Evolutionary conservation across 371 early-diverging fungal genomes (phyloP).

Genomic region (Batrachochytrium dendrobatidis): DNA sequence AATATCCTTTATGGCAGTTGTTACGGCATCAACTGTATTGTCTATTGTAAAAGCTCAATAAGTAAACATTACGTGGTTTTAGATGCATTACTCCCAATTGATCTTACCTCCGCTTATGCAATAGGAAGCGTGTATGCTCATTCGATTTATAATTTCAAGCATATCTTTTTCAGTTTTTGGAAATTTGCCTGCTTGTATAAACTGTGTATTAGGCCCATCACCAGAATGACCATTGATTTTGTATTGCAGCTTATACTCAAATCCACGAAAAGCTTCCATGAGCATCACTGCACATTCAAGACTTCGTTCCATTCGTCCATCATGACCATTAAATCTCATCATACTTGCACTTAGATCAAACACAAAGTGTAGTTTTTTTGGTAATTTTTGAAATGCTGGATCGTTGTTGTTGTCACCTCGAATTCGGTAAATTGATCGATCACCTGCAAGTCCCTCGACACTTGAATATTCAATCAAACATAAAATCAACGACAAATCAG

Average conservation of each 20-base stretch:
- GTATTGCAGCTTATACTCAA: constrained; percentile 30
- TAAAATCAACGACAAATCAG: not conserved
- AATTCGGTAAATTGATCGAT: constrained; percentile 68
- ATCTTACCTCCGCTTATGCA: constrained; percentile 50
- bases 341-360: constrained; percentile 69
- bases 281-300: constrained; percentile 7
- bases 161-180: constrained; percentile 32
- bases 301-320: constrained; percentile 18
- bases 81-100: not conserved
- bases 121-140: constrained; percentile 19
- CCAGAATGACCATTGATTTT: constrained; percentile 26
- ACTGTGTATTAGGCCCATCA: constrained; percentile 18
- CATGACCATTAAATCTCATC: constrained; percentile 39
- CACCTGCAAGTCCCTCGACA: constrained; percentile 73
- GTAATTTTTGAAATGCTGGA: constrained; percentile 47
- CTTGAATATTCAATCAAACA: constrained; percentile 1
- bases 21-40: constrained; percentile 64
- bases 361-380: constrained; percentile 72
- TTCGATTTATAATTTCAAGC: constrained; percentile 15
- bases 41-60: constrained; percentile 34
- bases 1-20: constrained; percentile 62
- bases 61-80: not conserved
- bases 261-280: constrained; percentile 23
- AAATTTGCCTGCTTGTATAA: constrained; percentile 15
- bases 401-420: constrained; percentile 66